Conservation (phyloP, 2,329 filamentous ascomycete genomes). For the Sporothrix sp. region DNA sequence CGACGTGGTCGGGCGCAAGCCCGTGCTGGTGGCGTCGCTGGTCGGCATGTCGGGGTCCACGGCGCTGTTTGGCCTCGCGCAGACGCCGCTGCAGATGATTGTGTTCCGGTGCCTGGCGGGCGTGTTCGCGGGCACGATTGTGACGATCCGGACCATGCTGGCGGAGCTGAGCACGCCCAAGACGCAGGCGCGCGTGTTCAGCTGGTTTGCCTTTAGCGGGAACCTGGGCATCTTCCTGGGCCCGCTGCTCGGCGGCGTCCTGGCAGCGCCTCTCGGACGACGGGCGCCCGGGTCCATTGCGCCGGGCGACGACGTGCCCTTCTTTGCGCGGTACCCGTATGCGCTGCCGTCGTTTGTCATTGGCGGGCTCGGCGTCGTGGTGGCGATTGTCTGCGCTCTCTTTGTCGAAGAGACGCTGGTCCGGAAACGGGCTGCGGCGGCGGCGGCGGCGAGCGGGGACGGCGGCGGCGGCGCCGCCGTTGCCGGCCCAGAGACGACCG, state of each 20-base stretch:
- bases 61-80: conserved; percentile 58
- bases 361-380: conserved; percentile 42
- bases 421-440: neutral
- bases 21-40: conserved; percentile 50
- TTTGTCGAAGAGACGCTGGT: conserved; percentile 54
- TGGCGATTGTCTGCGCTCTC: conserved; percentile 41
- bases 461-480: neutral
- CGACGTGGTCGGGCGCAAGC: conserved; percentile 38
- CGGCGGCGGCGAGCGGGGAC: neutral
- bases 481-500: neutral
- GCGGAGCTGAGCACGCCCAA: conserved; percentile 59
- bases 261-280: conserved; percentile 57
- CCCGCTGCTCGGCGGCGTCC: conserved; percentile 56
- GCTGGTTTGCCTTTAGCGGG: conserved; percentile 64
- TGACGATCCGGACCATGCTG: conserved; percentile 70
- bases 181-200: conserved; percentile 65
- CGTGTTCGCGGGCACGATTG: conserved; percentile 61
- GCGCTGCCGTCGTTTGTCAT: conserved; percentile 52
- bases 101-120: conserved; percentile 61
- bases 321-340: conserved; percentile 58
- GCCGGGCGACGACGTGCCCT: conserved; percentile 27
- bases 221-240: conserved; percentile 69
- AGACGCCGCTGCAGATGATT: conserved; percentile 63
- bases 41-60: conserved; percentile 52
- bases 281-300: conserved; percentile 41